Base-by-base conservation (phyloP, 345 rosid species). In the Angophora floribunda region DNA sequence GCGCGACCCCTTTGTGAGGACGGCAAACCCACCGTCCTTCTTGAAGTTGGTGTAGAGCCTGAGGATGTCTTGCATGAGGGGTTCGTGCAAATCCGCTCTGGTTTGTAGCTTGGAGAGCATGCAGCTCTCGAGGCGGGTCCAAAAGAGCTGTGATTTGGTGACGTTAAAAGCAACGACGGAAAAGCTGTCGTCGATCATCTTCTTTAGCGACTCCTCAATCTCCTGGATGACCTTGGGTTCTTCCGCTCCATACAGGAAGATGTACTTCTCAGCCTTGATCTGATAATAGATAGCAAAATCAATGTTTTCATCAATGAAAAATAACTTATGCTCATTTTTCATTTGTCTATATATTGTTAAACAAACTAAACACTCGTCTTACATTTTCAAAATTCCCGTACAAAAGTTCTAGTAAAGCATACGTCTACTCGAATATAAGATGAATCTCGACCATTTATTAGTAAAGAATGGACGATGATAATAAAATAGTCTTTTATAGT, bases 231-330 rank as follows among this genome's bases (percentile, higher is more conserved):
- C 78, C 78, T 78, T 78, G 36, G 51, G 49, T 61, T 90, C 90
- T 49, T 89, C 90, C 44, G 90, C 89, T 88, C 90, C 91, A 30
- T 87, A 88, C 13, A 88, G 79, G 84, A 86, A 85, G 52, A 90
- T 41, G 86, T 44, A 63, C 36, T 67, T 59, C 75, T 47, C 86
- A 70, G 47, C 80, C 80, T 70, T 70, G 80, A 70, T 70, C 80
- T 70, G 45, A 70, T 4, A 32, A 70, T 12, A 70, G 80, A 70
- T 15, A 5, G 13, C 45, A 36, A 32, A 32, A 9, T 32, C 80
- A 70, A 70, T 70, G 11, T 16, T 16, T 32, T 32, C 2, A 32
- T 70, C 80, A 32, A 9, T 70, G 80, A 8, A 70, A 67, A 70
- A 70, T 32, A 8, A 16, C 45, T 32, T 1, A 8, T 17, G 45